Base-by-base conservation (phyloP, 352 stramenopile genomes). In the Phytophthora megakarya region DNA sequence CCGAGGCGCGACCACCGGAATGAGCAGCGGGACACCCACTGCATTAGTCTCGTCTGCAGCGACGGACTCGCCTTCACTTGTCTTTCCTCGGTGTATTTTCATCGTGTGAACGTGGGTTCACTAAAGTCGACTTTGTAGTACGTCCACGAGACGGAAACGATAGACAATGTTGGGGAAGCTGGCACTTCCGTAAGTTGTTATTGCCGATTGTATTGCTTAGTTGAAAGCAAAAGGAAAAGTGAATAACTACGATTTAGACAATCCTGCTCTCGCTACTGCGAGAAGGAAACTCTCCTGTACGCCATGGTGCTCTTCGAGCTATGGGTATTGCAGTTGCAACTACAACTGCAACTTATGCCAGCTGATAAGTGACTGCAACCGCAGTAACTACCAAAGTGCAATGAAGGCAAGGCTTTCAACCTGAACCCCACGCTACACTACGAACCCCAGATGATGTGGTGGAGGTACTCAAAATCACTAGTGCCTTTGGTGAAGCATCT, bases 71-170 rank as follows among this genome's bases (percentile, higher is more conserved):
- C 13, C 43, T 18, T 50, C 30, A 25, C 28, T 10, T 7, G 26
- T 44, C 43, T 52, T 46, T 28, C 26, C 26, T 32, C 5, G 9
- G 21, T 35, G 40, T 25, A 15, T 61, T 28, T 53, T 61, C 53
- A 61, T 61, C 53, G 30, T 52, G 53, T 53, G 53, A 61, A 61
- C 53, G 32, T 0, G 26, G 40, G 42, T 53, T 61, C 42, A 53
- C 53, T 61, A 61, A 61, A 61, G 53, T 57, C 53, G 42, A 61
- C 53, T 61, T 61, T 62, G 54, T 62, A 62, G 54, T 62, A 62
- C 54, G 54, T 55, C 42, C 43, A 63, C 42, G 44, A 59, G 43
- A 62, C 32, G 32, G 45, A 63, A 55, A 54, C 30, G 15, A 8
- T 54, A 47, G 7, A 54, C 22, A 55, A 23, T 43, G 43, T 63